A percentile compares a stretch with the other conserved stretches of the same genome.
phyloP scores from a whole-genome alignment of 2,329 filamentous ascomycete genomes.

The Epichloe coenophiala region DNA sequence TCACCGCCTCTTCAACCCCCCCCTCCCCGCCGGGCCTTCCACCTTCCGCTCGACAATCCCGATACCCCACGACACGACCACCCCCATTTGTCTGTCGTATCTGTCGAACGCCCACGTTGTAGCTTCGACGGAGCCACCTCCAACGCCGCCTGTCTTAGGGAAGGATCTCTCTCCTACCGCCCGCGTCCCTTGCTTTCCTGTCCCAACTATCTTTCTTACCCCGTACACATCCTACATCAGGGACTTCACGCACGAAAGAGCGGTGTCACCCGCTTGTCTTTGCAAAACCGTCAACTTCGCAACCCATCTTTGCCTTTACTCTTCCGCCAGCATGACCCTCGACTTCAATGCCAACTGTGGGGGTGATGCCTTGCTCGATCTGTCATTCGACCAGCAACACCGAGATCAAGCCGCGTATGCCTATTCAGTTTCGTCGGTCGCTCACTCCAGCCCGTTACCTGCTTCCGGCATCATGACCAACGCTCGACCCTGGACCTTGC shows the following conservation, averaged over 20 bases:
- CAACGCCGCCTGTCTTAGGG: constrained; percentile 4
- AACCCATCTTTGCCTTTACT: constrained; percentile 18
- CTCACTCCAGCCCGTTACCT: constrained; percentile 20
- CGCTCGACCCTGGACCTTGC: constrained; percentile 33
- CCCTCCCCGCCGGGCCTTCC: constrained; percentile 10
- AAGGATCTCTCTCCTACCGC: neutral
- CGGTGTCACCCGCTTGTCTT: constrained; percentile 27
- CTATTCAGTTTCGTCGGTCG: constrained; percentile 9
- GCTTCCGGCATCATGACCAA: constrained; percentile 23
- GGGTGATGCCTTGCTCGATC: constrained; percentile 47
- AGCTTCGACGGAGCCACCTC: constrained; percentile 3
- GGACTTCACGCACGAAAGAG: constrained; percentile 26
- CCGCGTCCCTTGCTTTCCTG: neutral
- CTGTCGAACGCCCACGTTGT: neutral
- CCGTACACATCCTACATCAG: constrained; percentile 17
- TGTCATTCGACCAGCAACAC: constrained; percentile 45
- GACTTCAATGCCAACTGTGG: constrained; percentile 43
- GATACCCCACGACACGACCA: neutral
- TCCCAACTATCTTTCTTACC: neutral
- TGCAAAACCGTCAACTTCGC: constrained; percentile 23
- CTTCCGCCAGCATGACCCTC: constrained; percentile 36
- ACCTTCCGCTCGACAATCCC: constrained; percentile 6
- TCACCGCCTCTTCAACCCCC: constrained; percentile 24
- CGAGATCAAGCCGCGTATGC: constrained; percentile 36
- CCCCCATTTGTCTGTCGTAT: neutral